Conservation (phyloP, 306 rosid genomes). For the Senna siamea region DNA sequence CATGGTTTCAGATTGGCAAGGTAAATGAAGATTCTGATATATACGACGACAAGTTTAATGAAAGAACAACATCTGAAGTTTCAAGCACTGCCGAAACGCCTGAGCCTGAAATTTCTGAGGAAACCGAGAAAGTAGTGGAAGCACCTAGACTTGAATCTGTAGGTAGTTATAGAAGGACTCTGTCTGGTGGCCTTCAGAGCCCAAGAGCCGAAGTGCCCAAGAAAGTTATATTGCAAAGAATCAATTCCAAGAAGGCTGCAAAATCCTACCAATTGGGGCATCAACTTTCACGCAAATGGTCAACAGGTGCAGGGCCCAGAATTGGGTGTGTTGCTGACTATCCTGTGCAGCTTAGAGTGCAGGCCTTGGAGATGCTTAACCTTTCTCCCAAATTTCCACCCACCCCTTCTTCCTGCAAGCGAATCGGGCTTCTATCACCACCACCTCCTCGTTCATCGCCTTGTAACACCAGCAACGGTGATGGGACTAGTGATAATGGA, state of each 20-base stretch:
- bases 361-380: conserved; percentile 82
- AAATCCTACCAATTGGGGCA: conserved; percentile 86
- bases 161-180: conserved; percentile 61
- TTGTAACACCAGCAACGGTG: conserved; percentile 7
- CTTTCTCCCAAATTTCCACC: conserved; percentile 70
- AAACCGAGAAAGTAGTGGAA: conserved; percentile 47
- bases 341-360: conserved; percentile 74
- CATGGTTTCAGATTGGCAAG: conserved; percentile 57
- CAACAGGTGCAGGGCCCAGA: conserved; percentile 96
- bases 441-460: conserved; percentile 30
- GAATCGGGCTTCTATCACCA: conserved; percentile 46
- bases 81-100: conserved; percentile 30
- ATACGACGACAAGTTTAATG: conserved; percentile 50
- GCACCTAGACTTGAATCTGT: conserved; percentile 31
- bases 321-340: conserved; percentile 95
- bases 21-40: conserved; percentile 61
- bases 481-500: conserved; percentile 26
- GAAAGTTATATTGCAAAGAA: conserved; percentile 70
- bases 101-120: conserved; percentile 36
- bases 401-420: conserved; percentile 52
- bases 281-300: conserved; percentile 79
- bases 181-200: conserved; percentile 93
- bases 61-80: conserved; percentile 30
- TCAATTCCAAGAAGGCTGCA: conserved; percentile 79
- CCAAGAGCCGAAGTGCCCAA: conserved; percentile 84